A percentile compares a stretch with the other conserved stretches of the same genome.
Evolutionary conservation across 2,329 filamentous ascomycete species (phyloP).

Genomic region (Epichloe sp.): DNA sequence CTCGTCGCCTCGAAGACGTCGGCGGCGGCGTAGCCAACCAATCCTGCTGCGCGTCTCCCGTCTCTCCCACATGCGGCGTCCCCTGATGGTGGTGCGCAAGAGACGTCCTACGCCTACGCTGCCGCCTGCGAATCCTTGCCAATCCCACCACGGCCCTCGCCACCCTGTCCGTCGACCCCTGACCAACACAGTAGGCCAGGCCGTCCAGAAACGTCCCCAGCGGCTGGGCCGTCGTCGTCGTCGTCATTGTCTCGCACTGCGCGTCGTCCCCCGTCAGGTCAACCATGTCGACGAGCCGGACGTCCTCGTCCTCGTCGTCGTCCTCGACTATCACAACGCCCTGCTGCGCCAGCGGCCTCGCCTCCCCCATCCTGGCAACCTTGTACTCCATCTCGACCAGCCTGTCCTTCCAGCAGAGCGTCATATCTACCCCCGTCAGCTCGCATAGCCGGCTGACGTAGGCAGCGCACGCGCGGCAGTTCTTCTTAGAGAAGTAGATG

Average conservation of each 20-base stretch:
- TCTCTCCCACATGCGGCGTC: neutral
- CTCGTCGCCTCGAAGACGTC: neutral
- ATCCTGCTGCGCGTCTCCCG: neutral
- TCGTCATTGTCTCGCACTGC: neutral
- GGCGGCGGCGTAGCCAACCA: neutral
- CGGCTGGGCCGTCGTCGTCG: neutral
- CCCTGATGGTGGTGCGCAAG: neutral
- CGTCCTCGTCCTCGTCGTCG: neutral
- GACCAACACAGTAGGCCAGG: constrained; percentile 21
- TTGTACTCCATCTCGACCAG: constrained; percentile 17
- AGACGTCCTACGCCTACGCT: neutral
- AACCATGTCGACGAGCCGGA: neutral
- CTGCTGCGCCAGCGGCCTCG: neutral
- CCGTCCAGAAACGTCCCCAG: constrained; percentile 12
- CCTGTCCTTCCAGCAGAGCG: constrained; percentile 16
- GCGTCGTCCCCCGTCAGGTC: neutral
- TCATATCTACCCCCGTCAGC: constrained; percentile 16
- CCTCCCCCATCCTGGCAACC: neutral
- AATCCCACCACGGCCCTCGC: neutral
- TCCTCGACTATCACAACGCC: constrained; percentile 1
- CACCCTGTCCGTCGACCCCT: constrained; percentile 6
- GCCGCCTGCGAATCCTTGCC: constrained; percentile 1
- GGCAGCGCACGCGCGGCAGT: constrained; percentile 16
- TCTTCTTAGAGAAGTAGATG: constrained; percentile 22
- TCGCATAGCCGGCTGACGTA: constrained; percentile 14